These are phyloP conservation scores for Fusarium fujikuroi DNA, from an alignment of 2,329 filamentous ascomycete species.

Conservation along the genomic window DNA sequence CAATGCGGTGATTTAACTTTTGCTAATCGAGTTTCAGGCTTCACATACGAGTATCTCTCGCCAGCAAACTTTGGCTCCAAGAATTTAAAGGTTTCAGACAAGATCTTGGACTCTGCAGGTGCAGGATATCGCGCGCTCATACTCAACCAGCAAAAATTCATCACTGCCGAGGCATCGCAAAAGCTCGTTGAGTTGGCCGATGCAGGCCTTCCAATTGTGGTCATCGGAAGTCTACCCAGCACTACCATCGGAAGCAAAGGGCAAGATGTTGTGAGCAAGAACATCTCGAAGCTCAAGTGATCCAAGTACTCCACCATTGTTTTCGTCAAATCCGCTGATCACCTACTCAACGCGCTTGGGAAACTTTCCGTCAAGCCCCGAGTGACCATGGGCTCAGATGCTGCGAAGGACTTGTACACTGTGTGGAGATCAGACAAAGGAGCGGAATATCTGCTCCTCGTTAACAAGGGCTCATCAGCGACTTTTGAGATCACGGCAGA, in stretches of 20 bases:
- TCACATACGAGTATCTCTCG: not conserved
- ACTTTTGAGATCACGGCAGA: not conserved
- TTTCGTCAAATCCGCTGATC: not conserved
- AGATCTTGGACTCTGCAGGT: not conserved
- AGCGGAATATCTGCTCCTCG: not conserved
- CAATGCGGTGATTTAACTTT: too few species aligned
- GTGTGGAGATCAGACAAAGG: not conserved
- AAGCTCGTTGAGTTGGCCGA: not conserved
- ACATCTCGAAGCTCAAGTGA: not conserved
- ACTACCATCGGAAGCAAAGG: not conserved
- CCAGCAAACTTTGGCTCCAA: not conserved
- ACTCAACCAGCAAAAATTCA: not conserved
- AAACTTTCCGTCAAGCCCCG: not conserved
- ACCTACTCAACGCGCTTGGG: fast-evolving
- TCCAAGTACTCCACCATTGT: not conserved
- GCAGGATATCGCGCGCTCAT: not conserved
- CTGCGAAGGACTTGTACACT: not conserved
- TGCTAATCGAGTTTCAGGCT: not conserved
- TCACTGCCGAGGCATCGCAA: not conserved
- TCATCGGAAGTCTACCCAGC: not conserved
- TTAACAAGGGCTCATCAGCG: not conserved
- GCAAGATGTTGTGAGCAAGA: not conserved
- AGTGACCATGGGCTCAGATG: fast-evolving
- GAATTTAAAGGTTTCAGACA: not conserved
- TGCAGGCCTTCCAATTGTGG: not conserved